phyloP scores from a whole-genome alignment of 2,329 filamentous ascomycete species.

The Cordyceps javanica region DNA sequence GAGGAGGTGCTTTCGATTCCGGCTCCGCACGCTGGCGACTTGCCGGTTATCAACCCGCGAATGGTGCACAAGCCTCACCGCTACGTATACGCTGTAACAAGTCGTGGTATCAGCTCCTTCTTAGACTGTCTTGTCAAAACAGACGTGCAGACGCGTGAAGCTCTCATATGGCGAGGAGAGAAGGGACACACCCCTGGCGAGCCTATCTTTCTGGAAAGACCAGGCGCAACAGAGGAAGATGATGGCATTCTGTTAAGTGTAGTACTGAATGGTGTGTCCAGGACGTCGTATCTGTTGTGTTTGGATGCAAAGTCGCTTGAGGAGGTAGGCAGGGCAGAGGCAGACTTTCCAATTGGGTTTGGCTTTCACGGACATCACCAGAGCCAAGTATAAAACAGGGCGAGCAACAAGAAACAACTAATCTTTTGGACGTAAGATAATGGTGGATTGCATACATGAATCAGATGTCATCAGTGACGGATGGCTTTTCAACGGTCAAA shows the following conservation, averaged over 20 bases:
- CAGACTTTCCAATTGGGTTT: constrained; percentile 52
- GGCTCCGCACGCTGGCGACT: constrained; percentile 51
- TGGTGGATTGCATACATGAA: neutral
- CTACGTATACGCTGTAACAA: constrained; percentile 54
- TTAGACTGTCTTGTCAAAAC: constrained; percentile 61
- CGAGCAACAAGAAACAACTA: neutral
- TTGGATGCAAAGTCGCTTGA: constrained; percentile 56
- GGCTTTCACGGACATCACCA: constrained; percentile 59
- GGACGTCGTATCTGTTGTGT: constrained; percentile 59
- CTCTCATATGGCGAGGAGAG: constrained; percentile 50
- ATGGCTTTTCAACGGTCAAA: neutral
- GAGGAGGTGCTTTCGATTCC: constrained; percentile 40
- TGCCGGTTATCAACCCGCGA: constrained; percentile 59
- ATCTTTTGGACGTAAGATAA: too few species aligned
- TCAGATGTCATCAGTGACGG: too few species aligned
- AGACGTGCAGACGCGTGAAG: constrained; percentile 48
- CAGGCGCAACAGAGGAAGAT: constrained; percentile 46
- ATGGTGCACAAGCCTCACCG: constrained; percentile 48
- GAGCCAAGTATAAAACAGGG: neutral
- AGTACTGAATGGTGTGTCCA: constrained; percentile 54
- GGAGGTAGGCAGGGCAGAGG: constrained; percentile 59
- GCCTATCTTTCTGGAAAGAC: constrained; percentile 56
- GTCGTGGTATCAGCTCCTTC: constrained; percentile 52
- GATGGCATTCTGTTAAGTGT: constrained; percentile 57
- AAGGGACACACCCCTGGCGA: constrained; percentile 62